Evolutionary conservation across 805 yeast genomes (phyloP).

Genomic region (Wickerhamomyces alni): DNA sequence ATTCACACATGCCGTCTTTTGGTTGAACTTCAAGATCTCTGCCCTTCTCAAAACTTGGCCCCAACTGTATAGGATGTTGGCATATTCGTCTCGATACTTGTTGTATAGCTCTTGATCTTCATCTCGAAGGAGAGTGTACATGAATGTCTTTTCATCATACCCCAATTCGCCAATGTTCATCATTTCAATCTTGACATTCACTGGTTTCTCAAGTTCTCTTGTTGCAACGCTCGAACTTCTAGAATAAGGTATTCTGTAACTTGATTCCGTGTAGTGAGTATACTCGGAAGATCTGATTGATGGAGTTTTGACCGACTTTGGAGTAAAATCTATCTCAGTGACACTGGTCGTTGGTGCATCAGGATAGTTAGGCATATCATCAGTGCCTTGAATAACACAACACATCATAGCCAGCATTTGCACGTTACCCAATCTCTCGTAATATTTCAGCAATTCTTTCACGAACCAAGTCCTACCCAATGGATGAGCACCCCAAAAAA

Average conservation of each 20-base stretch:
- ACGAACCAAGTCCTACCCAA: conserved; percentile 67
- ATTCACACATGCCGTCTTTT: conserved; percentile 15
- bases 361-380: background rate
- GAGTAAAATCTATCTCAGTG: background rate
- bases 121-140: conserved; percentile 32
- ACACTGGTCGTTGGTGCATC: background rate
- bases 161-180: conserved; percentile 30
- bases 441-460: conserved; percentile 53
- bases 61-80: conserved; percentile 75
- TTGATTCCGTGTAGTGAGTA: conserved; percentile 19
- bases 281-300: conserved; percentile 10
- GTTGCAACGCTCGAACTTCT: conserved; percentile 21
- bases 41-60: conserved; percentile 75
- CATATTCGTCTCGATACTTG: conserved; percentile 61
- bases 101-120: conserved; percentile 21
- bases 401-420: conserved; percentile 91
- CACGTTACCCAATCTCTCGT: conserved; percentile 57
- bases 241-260: conserved; percentile 17
- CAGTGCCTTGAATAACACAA: conserved; percentile 43
- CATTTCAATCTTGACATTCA: conserved; percentile 39
- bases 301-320: conserved; percentile 1
- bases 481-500: conserved; percentile 79
- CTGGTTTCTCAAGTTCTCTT: conserved; percentile 10
- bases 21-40: conserved; percentile 69
- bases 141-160: conserved; percentile 30